These are phyloP conservation scores for Flaveria linearis DNA, from an alignment of 129 eudicot genomes.

Conservation along the genomic window DNA sequence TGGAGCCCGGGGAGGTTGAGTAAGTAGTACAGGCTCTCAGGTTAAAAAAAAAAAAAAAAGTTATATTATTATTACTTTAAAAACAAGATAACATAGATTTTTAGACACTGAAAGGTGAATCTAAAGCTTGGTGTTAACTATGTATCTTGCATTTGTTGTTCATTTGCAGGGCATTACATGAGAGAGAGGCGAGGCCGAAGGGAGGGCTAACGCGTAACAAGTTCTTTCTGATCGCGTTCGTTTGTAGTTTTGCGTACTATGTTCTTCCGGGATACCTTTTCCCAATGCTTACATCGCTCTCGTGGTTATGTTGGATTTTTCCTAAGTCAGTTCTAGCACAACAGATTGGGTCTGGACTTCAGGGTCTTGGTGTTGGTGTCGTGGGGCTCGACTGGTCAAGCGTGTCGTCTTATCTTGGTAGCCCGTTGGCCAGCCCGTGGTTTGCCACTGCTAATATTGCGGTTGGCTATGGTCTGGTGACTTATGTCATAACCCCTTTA, in stretches of 20 bases:
- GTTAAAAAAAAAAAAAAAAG: too few species aligned
- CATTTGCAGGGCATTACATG: constrained; percentile 67
- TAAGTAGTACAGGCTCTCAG: too few species aligned
- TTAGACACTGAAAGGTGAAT: background rate
- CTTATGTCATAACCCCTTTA: constrained; percentile 57
- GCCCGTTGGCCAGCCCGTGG: constrained; percentile 84
- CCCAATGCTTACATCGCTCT: constrained; percentile 59
- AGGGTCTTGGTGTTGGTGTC: constrained; percentile 71
- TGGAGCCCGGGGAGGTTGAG: too few species aligned
- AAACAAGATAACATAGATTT: background rate
- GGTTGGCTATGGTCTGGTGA: constrained; percentile 47
- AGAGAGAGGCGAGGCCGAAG: constrained; percentile 53
- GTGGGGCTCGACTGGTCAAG: constrained; percentile 70
- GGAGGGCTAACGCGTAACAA: constrained; percentile 57
- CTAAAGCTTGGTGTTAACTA: background rate
- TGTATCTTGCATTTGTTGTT: background rate
- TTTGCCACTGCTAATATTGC: constrained; percentile 70
- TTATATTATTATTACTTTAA: too few species aligned
- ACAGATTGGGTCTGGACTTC: constrained; percentile 69
- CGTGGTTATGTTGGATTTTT: constrained; percentile 75
- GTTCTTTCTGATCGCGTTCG: constrained; percentile 63
- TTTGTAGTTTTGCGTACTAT: constrained; percentile 63
- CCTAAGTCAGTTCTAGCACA: constrained; percentile 60
- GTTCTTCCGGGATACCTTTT: constrained; percentile 70
- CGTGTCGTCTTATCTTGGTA: constrained; percentile 66